Conservation (phyloP, 108 stramenopile species). For the Cyclostephanos tholiformis region DNA sequence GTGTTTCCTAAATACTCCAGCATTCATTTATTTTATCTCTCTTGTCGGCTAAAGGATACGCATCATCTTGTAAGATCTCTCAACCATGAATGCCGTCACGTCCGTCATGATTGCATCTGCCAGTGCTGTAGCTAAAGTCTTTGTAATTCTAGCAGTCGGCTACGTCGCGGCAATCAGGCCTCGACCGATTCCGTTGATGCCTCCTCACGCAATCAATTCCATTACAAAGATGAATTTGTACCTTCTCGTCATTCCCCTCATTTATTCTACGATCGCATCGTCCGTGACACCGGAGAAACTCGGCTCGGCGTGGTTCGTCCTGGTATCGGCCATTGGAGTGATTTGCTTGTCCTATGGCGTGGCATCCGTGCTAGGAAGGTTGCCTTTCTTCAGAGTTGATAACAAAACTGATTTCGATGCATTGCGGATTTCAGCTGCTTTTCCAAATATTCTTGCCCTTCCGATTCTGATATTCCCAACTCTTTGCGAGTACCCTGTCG, state of each 20-base stretch:
- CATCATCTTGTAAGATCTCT: background rate
- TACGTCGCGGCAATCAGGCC: slow-evolving; percentile 59
- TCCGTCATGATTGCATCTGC: slow-evolving; percentile 68
- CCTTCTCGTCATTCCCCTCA: slow-evolving; percentile 61
- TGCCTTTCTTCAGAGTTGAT: slow-evolving; percentile 42
- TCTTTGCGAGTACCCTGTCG: slow-evolving; percentile 72
- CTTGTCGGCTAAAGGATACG: background rate
- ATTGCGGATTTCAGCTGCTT: slow-evolving; percentile 63
- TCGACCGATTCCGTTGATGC: slow-evolving; percentile 57
- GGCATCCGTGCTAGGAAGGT: slow-evolving; percentile 53
- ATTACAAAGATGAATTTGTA: slow-evolving; percentile 68
- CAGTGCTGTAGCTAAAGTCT: slow-evolving; percentile 70
- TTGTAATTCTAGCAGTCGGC: slow-evolving; percentile 65
- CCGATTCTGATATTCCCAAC: slow-evolving; percentile 80
- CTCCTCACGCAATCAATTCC: slow-evolving; percentile 43
- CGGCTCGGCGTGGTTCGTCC: slow-evolving; percentile 66
- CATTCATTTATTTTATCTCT: background rate
- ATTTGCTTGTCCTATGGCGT: slow-evolving; percentile 53
- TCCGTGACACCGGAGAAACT: slow-evolving; percentile 55
- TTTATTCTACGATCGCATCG: slow-evolving; percentile 62
- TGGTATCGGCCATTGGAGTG: slow-evolving; percentile 58
- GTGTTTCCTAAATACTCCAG: no score
- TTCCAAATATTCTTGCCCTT: slow-evolving; percentile 72
- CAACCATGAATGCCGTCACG: slow-evolving; percentile 23
- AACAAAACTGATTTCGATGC: slow-evolving; percentile 59